phyloP scores from a whole-genome alignment of 495 filamentous ascomycete species.

The Geoglossum glabrum region DNA sequence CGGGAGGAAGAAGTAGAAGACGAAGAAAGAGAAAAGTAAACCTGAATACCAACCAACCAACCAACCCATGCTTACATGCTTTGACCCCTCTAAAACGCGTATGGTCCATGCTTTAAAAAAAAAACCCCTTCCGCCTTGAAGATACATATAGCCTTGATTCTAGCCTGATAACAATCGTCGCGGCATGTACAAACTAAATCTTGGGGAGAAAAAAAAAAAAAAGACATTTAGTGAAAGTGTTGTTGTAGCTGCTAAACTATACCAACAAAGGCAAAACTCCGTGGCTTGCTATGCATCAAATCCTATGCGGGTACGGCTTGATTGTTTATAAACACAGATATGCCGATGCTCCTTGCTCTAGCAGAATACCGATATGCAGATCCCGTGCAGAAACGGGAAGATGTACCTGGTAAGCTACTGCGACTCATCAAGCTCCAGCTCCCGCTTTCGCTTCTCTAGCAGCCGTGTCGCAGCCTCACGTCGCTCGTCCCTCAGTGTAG shows the following conservation, averaged over 20 bases:
- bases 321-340: background rate
- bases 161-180: too few relatives aligned
- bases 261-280: background rate
- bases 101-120: too few relatives aligned
- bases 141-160: too few relatives aligned
- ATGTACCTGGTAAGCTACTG: background rate
- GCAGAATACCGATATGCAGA: background rate
- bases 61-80: too few relatives aligned
- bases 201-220: background rate
- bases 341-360: background rate
- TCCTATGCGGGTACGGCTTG: background rate
- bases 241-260: background rate
- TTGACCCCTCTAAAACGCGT: too few relatives aligned
- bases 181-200: background rate
- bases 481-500: conserved; percentile 26
- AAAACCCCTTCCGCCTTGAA: too few relatives aligned
- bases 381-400: background rate
- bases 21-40: too few relatives aligned
- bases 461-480: conserved; percentile 21
- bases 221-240: background rate
- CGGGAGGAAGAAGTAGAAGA: too few relatives aligned
- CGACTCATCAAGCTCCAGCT: background rate
- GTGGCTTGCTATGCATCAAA: background rate
- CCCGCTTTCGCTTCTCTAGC: conserved; percentile 5
- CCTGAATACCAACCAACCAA: too few relatives aligned